These are phyloP conservation scores for Colletotrichum tofieldiae DNA, from an alignment of 2,329 filamentous ascomycete genomes.

Conservation along the genomic window DNA sequence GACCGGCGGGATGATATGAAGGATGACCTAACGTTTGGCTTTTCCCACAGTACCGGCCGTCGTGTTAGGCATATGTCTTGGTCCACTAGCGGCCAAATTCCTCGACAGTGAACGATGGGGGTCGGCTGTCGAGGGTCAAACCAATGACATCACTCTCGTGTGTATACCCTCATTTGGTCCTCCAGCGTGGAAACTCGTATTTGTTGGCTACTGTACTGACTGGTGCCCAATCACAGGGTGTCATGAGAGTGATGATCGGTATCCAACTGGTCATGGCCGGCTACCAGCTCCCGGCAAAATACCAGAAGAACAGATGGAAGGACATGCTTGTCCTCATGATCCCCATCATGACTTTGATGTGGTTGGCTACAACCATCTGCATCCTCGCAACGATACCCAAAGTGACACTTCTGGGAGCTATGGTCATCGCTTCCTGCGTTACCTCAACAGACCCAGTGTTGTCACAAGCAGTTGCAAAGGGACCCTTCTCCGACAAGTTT, in stretches of 20 bases:
- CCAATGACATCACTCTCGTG: constrained; percentile 58
- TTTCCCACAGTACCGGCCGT: constrained; percentile 66
- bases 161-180: constrained; percentile 17
- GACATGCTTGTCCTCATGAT: constrained; percentile 70
- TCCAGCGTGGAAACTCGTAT: background rate
- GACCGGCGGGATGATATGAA: background rate
- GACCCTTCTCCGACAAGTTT: constrained; percentile 74
- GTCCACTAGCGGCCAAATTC: constrained; percentile 69
- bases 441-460: constrained; percentile 76
- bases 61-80: constrained; percentile 67
- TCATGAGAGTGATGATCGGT: constrained; percentile 74
- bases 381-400: constrained; percentile 70
- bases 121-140: constrained; percentile 50
- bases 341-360: constrained; percentile 75
- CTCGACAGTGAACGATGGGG: constrained; percentile 62
- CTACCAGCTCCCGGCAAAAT: constrained; percentile 73
- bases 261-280: constrained; percentile 76
- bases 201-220: constrained; percentile 12
- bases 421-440: constrained; percentile 74
- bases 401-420: constrained; percentile 65
- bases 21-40: constrained; percentile 14
- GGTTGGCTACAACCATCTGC: constrained; percentile 71
- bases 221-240: constrained; percentile 49
- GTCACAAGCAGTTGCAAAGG: constrained; percentile 74
- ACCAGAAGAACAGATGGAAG: constrained; percentile 64